These are phyloP conservation scores for Euphorbia pulcherrima DNA, from an alignment of 345 rosid species.

Conservation along the genomic window DNA sequence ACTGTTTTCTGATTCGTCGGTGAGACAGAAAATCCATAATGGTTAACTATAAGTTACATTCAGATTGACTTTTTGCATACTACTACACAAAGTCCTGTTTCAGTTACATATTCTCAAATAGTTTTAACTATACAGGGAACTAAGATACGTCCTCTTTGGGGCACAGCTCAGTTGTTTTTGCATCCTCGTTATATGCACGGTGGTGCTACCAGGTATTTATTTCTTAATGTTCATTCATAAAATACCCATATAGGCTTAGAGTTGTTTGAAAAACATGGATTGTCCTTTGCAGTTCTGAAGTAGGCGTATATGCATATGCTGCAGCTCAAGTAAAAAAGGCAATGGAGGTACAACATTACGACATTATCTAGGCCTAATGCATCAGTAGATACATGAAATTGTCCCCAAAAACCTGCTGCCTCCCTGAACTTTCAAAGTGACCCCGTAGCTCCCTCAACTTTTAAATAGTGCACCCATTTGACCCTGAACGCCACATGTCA, in stretches of 20 bases:
- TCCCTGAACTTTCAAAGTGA: no score
- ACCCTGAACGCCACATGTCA: no score
- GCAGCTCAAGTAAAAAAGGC: constrained; percentile 99
- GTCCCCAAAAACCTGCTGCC: no score
- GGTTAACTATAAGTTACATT: no score
- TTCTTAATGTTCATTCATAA: no score
- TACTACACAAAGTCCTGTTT: not conserved
- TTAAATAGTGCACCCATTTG: no score
- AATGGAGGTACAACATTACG: constrained; percentile 53
- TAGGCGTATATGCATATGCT: constrained; percentile 84
- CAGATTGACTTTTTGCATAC: not conserved
- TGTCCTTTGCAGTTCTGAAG: constrained; percentile 54
- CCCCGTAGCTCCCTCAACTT: no score
- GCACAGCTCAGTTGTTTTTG: constrained; percentile 88
- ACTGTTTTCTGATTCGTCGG: no score
- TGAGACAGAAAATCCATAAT: no score
- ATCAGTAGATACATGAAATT: no score
- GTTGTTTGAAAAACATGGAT: not conserved
- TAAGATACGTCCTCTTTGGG: constrained; percentile 78
- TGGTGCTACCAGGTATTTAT: constrained; percentile 78
- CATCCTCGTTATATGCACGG: constrained; percentile 99
- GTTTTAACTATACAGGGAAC: constrained; percentile 47
- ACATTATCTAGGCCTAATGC: not conserved
- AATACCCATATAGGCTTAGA: no score
- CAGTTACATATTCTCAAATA: not conserved